Evolutionary conservation across 2,329 filamentous ascomycete genomes (phyloP), one percentile per base, ranked within the genome.

Genomic region (Arthrobotrys iridis): DNA sequence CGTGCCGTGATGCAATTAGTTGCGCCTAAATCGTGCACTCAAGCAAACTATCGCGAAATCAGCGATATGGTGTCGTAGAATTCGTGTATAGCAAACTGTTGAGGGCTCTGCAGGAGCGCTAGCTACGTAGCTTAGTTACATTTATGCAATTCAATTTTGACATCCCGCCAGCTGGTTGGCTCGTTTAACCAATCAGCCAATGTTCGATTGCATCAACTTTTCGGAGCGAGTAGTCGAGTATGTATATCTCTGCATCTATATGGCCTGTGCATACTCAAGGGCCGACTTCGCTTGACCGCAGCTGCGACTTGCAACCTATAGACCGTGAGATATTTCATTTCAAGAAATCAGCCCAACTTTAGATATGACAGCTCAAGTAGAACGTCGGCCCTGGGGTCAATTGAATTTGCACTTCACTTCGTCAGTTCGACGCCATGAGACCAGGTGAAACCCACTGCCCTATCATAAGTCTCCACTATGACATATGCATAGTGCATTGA

Each of bases 241-340:
- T 30, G 50, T 41, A 58, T 45, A 66, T 37, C 58, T 57, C 55
- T 35, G 30, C 30, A 55, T 18, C 18, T 55, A 66, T 66, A 52
- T n/a, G n/a, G 28, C 11, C 63, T n/a, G 57, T 67, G 70, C 70
- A 67, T 45, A 18, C 48, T 10, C 46, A 59, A 68, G 71, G 57
- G 63, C 71, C 71, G 71, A 68, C 37, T 64, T 75, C 71, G 71
- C 71, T 75, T 75, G 63, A 33, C 5, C 57, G 15, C 57, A 64
- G 33, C 7, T 41, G 57, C 24, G 37, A 43, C 28, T 15, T 15
- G 30, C 18, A 43, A 41, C 48, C 59, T 72, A 65, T 60, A 73
- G 43, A 65, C 30, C 33, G 24, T 73, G 68, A 73, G 70, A 66
- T 66, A 74, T 74, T 62, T 67, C 52, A 64, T 73, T 60, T 52